These are phyloP conservation scores for Fraxinus ornus DNA, from an alignment of 305 asterid species.

Conservation along the genomic window DNA sequence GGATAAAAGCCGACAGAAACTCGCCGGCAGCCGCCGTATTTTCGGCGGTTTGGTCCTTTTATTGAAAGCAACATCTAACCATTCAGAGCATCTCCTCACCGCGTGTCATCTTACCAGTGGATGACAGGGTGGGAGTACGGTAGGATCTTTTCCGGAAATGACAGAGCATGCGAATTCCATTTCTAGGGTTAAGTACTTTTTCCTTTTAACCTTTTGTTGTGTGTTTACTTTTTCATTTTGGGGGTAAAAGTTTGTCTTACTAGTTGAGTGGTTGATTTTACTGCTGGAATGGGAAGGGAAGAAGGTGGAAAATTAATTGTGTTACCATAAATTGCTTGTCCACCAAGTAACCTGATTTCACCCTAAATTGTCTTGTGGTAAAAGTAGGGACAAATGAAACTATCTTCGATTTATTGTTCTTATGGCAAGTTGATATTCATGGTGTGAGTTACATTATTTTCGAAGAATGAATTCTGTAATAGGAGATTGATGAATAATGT, in stretches of 20 bases:
- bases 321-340: neutral
- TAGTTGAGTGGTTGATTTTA: neutral
- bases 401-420: neutral
- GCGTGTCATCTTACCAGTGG: conserved; percentile 24
- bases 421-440: no score
- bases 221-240: neutral
- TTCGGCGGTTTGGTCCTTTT: conserved; percentile 36
- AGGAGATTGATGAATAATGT: no score
- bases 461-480: no score
- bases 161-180: conserved; percentile 54
- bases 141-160: conserved; percentile 18
- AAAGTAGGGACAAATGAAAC: neutral
- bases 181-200: conserved; percentile 27
- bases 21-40: conserved; percentile 55
- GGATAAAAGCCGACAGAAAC: conserved; percentile 31
- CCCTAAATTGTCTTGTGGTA: neutral
- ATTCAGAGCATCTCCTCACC: conserved; percentile 11
- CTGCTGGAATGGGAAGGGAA: neutral
- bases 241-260: conserved; percentile 18
- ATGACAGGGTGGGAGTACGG: conserved; percentile 20
- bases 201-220: neutral
- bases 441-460: no score
- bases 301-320: neutral
- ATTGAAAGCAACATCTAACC: conserved; percentile 56
- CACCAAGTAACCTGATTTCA: neutral